A percentile compares a stretch with the other conserved stretches of the same genome.
These are phyloP conservation scores for Rhododendron kiyosumense DNA, from an alignment of 148 eudicot genomes.

Conservation along the genomic window DNA sequence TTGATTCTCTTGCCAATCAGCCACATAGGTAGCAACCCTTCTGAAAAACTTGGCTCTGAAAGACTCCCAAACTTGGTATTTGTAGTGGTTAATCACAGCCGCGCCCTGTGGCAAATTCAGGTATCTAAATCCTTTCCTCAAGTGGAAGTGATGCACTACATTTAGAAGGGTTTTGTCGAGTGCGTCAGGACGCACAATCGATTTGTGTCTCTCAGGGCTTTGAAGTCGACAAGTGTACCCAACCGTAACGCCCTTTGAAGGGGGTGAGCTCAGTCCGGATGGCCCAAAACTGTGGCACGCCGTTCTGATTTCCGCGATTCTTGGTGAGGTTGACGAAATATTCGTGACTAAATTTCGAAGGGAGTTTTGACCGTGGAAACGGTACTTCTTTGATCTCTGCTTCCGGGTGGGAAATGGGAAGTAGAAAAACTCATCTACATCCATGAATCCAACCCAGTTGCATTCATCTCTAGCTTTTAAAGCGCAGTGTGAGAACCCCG, in stretches of 20 bases:
- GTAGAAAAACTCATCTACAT: conserved; percentile 85
- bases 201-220: conserved; percentile 88
- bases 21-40: conserved; percentile 92
- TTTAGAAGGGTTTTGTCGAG: conserved; percentile 62
- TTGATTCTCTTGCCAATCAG: conserved; percentile 84
- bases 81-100: conserved; percentile 74
- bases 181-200: conserved; percentile 71
- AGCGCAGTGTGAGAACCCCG: conserved; percentile 92
- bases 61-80: conserved; percentile 90
- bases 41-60: conserved; percentile 79
- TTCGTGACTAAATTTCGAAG: conserved; percentile 50
- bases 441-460: conserved; percentile 89
- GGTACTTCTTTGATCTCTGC: conserved; percentile 4
- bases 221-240: conserved; percentile 94
- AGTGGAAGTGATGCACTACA: conserved; percentile 85
- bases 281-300: conserved; percentile 90
- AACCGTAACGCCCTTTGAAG: conserved; percentile 56
- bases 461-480: conserved; percentile 65
- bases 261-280: conserved; percentile 59
- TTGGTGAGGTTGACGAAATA: conserved; percentile 27
- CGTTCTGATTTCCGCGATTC: conserved; percentile 75
- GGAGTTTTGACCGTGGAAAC: conserved; percentile 33
- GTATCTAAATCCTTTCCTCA: conserved; percentile 49
- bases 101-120: conserved; percentile 41
- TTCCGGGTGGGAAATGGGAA: conserved; percentile 45